Base-by-base conservation (phyloP, 495 filamentous ascomycete genomes). In the Podospora pseudocomata region DNA sequence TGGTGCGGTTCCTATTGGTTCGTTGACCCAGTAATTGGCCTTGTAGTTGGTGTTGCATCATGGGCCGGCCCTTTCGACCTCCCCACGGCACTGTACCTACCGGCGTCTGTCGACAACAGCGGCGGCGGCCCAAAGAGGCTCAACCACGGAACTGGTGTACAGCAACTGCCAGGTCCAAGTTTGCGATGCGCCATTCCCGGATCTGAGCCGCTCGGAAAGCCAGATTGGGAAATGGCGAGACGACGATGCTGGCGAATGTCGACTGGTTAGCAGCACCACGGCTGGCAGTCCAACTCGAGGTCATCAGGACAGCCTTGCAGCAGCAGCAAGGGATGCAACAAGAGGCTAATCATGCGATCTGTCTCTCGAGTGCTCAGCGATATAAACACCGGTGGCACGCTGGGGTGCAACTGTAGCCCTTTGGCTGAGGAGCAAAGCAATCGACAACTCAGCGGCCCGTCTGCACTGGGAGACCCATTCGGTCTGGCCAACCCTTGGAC, bases 231-330 rank as follows among this genome's bases (percentile, higher is more conserved):
- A 53, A 61, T 60, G n/a, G 34, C 23, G 60, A 34, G 18, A 32
- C 32, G 19, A 70, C 34, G 61, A 30, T 16, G 53, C n/a, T 58
- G 15, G 55, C 55, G n/a, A n/a, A 26, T 58, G 23, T 19, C 55
- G n/a, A 58, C 23, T 26, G 20, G n/a, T 58, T n/a, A 58, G 55
- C 55, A 58, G 55, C 55, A 63, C 55, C 54, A 55, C 53, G 19
- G 65, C 64, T 49, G 61, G 57, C 65, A 61, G 54, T 28, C 28
- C 28, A 32, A 65, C 68, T 63, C 61, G 67, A 68, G 71, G 67
- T 70, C 70, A 70, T 68, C 68, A 63, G 70, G 75, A 65, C 70
- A 63, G 44, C 28, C 34, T 70, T 65, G 68, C 70, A 63, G 61
- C 67, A 60, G 64, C 23, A 23, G 34, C 30, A 26, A 56, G 28